Conservation (phyloP, 192 early-diverging fungal genomes). For the Coemansia sp. region DNA sequence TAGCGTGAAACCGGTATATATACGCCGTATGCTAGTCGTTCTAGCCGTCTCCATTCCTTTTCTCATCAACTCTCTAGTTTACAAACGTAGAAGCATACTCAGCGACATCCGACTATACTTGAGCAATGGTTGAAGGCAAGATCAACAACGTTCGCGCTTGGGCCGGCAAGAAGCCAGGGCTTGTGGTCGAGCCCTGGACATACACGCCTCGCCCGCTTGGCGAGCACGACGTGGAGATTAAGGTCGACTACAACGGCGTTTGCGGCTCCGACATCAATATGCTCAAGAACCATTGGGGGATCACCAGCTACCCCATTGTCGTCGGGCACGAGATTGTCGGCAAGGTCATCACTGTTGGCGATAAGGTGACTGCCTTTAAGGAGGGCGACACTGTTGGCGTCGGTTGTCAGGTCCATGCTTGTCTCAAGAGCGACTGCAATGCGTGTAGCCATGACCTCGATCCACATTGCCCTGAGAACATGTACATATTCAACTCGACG, state of each 20-base stretch:
- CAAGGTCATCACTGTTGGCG: constrained; percentile 59
- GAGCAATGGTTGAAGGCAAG: neutral
- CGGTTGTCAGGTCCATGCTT: constrained; percentile 65
- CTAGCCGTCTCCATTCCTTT: too few species aligned
- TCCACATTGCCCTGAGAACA: constrained; percentile 46
- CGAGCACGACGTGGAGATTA: constrained; percentile 67
- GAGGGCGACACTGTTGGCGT: constrained; percentile 67
- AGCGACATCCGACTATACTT: too few species aligned
- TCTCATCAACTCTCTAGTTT: too few species aligned
- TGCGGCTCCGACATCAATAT: constrained; percentile 79
- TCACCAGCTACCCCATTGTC: constrained; percentile 49
- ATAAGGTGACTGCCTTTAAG: constrained; percentile 53
- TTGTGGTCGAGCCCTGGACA: constrained; percentile 48
- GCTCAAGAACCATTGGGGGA: constrained; percentile 61
- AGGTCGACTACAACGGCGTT: constrained; percentile 73
- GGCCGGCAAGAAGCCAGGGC: constrained; percentile 27
- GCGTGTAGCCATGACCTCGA: constrained; percentile 53
- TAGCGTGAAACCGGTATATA: too few species aligned
- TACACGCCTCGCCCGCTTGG: constrained; percentile 63
- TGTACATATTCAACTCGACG: constrained; percentile 57
- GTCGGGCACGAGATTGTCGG: constrained; percentile 74
- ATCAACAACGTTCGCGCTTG: neutral
- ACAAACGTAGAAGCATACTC: too few species aligned
- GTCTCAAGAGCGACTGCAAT: constrained; percentile 55
- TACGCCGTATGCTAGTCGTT: too few species aligned